Percentiles rank a stretch among this genome's conserved stretches.
phyloP scores from a whole-genome alignment of 2,329 filamentous ascomycete genomes.

The Aureobasidium melanogenum region DNA sequence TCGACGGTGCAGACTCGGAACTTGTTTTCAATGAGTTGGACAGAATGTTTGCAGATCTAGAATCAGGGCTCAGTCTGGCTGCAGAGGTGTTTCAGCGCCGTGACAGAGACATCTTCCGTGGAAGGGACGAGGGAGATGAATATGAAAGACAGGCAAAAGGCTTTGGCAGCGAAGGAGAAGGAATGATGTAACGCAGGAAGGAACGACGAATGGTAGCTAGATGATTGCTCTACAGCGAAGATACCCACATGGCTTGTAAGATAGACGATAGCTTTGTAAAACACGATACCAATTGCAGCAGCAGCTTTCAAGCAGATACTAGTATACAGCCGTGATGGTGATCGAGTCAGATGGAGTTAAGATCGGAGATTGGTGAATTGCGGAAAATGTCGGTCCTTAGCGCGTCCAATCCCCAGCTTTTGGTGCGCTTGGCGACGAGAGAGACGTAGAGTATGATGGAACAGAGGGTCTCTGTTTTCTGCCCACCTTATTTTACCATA shows the following conservation, averaged over 20 bases:
- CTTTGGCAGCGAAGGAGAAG: slow-evolving; percentile 4
- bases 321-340: too few species aligned
- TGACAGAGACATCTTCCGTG: background rate
- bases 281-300: background rate
- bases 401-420: background rate
- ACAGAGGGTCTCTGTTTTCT: slow-evolving; percentile 5
- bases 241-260: slow-evolving; percentile 4
- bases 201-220: background rate
- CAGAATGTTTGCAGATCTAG: slow-evolving; percentile 21
- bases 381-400: slow-evolving; percentile 2
- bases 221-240: background rate
- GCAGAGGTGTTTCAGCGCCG: slow-evolving; percentile 4
- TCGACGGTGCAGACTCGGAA: slow-evolving; percentile 21
- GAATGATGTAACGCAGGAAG: background rate
- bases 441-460: slow-evolving; percentile 6
- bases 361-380: background rate
- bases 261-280: background rate
- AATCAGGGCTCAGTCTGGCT: slow-evolving; percentile 11
- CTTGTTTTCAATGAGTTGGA: slow-evolving; percentile 23
- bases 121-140: background rate
- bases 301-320: background rate
- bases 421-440: background rate
- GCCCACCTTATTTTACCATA: background rate
- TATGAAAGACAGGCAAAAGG: background rate
- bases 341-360: background rate